These are phyloP conservation scores for Blastobotrys arbuscula DNA, from an alignment of 1,139 yeast species.

Conservation along the genomic window DNA sequence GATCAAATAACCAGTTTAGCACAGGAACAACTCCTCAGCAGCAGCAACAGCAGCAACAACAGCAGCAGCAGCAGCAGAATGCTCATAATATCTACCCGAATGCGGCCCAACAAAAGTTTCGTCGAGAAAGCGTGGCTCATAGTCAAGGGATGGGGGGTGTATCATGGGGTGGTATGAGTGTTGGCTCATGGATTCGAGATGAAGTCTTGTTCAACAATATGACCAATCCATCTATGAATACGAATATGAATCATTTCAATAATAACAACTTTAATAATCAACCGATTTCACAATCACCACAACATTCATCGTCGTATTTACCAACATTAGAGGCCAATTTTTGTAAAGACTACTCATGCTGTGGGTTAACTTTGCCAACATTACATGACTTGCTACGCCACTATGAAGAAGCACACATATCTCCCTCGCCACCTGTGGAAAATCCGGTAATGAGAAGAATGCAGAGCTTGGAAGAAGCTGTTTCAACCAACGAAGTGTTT, in stretches of 20 bases:
- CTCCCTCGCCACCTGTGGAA: conserved; percentile 53
- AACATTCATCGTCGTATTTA: conserved; percentile 63
- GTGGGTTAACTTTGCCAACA: conserved; percentile 89
- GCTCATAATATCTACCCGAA: background rate
- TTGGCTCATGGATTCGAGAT: conserved; percentile 93
- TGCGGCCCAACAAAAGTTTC: conserved; percentile 32
- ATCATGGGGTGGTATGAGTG: conserved; percentile 95
- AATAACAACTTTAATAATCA: background rate
- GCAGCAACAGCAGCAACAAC: conserved; percentile 1
- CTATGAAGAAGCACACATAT: conserved; percentile 93
- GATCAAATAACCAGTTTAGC: conserved; percentile 21
- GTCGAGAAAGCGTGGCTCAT: conserved; percentile 90
- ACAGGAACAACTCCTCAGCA: background rate
- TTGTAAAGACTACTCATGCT: conserved; percentile 93
- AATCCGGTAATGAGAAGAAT: conserved; percentile 40
- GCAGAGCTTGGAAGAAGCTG: conserved; percentile 51
- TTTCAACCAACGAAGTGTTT: conserved; percentile 85
- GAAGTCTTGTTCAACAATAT: conserved; percentile 43
- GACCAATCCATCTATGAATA: conserved; percentile 14
- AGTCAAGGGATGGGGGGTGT: conserved; percentile 98
- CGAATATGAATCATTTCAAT: conserved; percentile 29
- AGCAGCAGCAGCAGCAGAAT: background rate
- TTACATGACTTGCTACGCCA: conserved; percentile 89
- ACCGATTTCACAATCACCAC: conserved; percentile 43
- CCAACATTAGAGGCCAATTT: conserved; percentile 94